phyloP scores from a whole-genome alignment of 441 rosid species.

The Aleurites moluccanus region DNA sequence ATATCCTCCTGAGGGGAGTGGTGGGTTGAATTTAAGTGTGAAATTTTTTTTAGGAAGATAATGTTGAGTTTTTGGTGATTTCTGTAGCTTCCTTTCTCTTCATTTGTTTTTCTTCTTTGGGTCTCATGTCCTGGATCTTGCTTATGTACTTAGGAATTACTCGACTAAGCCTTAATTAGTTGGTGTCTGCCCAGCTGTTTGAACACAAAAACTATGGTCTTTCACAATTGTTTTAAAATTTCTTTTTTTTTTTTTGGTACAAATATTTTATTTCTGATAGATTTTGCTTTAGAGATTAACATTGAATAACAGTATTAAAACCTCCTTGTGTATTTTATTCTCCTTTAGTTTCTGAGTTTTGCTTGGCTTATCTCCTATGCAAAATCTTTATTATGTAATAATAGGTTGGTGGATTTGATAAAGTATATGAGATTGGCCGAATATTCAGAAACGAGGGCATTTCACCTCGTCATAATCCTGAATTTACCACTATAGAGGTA shows the following conservation, averaged over 20 bases:
- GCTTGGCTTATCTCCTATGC: conserved; percentile 11
- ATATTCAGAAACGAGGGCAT: conserved; percentile 97
- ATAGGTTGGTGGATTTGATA: conserved; percentile 98
- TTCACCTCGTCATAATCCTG: conserved; percentile 98
- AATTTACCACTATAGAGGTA: conserved; percentile 99
- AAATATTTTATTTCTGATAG: background rate
- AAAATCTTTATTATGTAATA: conserved; percentile 22
- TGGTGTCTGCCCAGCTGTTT: too few relatives aligned
- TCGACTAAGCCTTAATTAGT: background rate
- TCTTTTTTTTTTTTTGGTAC: background rate
- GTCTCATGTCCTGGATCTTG: background rate
- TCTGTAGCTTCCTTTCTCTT: background rate
- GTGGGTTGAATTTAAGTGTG: background rate
- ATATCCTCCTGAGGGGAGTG: background rate
- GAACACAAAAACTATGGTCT: background rate
- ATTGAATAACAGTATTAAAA: background rate
- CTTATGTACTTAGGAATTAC: background rate
- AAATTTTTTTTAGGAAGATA: background rate
- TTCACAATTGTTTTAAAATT: background rate
- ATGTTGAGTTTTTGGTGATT: background rate
- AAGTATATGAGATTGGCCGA: conserved; percentile 94
- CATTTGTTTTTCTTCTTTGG: background rate
- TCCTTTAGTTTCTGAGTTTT: conserved; percentile 14
- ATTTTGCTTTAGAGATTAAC: conserved; percentile 5
- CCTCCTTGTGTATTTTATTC: conserved; percentile 3